Conservation (phyloP, 2,329 filamentous ascomycete genomes). For the Paraphoma sp. region DNA sequence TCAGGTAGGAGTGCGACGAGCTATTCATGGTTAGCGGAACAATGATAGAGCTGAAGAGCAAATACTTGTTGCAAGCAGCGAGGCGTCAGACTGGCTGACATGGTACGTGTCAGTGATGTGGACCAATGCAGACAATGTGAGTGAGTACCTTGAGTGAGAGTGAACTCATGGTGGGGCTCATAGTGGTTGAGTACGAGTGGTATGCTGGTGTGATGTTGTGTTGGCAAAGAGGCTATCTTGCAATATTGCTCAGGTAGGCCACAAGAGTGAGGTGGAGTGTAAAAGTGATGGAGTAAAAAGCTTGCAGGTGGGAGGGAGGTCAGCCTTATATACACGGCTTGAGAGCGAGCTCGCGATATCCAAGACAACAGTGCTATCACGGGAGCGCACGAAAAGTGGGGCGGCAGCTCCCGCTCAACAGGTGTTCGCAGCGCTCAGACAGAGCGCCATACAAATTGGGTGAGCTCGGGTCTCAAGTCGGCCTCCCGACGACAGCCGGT, state of each 20-base stretch:
- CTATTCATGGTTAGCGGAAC: too few relatives aligned
- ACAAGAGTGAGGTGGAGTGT: background rate
- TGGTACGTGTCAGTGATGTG: background rate
- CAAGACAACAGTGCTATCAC: background rate
- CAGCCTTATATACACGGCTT: constrained; percentile 7
- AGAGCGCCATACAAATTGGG: constrained; percentile 10
- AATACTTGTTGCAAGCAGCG: background rate
- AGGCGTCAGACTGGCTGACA: background rate
- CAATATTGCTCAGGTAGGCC: background rate
- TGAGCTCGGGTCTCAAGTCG: constrained; percentile 12
- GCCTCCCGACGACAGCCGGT: constrained; percentile 8
- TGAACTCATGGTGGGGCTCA: background rate
- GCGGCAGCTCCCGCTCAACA: background rate
- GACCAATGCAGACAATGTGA: background rate
- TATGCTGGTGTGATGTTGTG: background rate
- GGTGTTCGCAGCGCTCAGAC: constrained; percentile 12
- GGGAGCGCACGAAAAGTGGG: constrained; percentile 6
- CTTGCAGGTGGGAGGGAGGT: background rate
- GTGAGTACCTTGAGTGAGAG: background rate
- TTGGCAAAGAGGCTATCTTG: background rate
- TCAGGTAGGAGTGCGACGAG: too few relatives aligned
- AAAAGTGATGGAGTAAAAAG: constrained; percentile 2
- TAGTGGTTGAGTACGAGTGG: background rate
- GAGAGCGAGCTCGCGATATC: background rate
- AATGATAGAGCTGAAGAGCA: too few relatives aligned